Evolutionary conservation across 2,329 filamentous ascomycete species (phyloP), one percentile per base, ranked within the genome.

Genomic region (Arthrobotrys pseudoclavata): DNA sequence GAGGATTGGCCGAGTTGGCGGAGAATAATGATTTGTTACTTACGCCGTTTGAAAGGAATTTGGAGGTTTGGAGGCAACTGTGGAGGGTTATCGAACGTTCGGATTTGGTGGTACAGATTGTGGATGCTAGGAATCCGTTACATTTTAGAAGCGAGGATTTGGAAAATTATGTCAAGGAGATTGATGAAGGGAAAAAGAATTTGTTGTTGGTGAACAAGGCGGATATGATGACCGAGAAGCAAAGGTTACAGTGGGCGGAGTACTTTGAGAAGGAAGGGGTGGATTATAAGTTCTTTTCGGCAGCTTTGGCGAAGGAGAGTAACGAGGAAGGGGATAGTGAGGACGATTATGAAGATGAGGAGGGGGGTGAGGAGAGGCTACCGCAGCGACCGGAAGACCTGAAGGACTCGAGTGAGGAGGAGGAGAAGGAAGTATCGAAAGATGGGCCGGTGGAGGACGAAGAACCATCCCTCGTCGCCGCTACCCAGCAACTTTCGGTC

Each of bases 61-160:
- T 99, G 79, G 96, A 99, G 83, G 96, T 99, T 29, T 99, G 96
- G 96, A 90, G 96, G 83, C 96, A 99, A 84, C 83, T 99, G 81
- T 99, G 96, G 96, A 90, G 96, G 85, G 96, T 99, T 74, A 97
- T 99, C 82, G 96, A 99, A 86, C 88, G 96, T 78, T 97, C 94
- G 15, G 96, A 99, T 84, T 86, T 99, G 47, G 89, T 99, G 2
- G 96, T 99, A 40, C 96, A 99, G 86, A 99, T 99, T 86, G 96
- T 99, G 67, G 96, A 99, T 85, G 96, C 96, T 7, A 88, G 96
- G 82, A 97, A 97, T 84, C 96, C 96, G 1, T 86, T 99, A 18
- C 88, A 98, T 81, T 99, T 98, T 85, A 89, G 96, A 72, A 97
- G 92, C 4, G 95, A 96, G 81, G 96, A 99, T 86, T 85, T 99